A percentile compares a stretch with the other conserved stretches of the same genome.
Conservation (phyloP, 306 rosid genomes). For the Castanea mollissima region DNA sequence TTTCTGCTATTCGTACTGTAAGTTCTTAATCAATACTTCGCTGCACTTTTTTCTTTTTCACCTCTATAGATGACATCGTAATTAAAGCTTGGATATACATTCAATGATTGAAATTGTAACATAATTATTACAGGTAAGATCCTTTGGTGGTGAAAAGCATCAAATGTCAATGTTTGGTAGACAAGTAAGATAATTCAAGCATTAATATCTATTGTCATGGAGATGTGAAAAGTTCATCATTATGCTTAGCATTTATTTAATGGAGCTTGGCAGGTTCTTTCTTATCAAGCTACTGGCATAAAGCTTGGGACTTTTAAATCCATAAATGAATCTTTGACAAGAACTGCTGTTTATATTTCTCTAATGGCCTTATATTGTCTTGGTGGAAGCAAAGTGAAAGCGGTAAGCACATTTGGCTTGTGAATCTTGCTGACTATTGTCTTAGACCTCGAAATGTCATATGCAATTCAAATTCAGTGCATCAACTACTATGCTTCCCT, state of each 20-base stretch:
- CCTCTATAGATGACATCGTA: neutral
- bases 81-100: constrained; percentile 13
- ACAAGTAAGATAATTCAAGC: constrained; percentile 50
- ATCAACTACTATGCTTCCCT: neutral
- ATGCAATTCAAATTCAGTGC: neutral
- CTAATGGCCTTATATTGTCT: constrained; percentile 70
- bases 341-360: constrained; percentile 87
- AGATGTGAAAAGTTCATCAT: constrained; percentile 15
- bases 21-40: constrained; percentile 31
- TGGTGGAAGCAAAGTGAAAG: constrained; percentile 98
- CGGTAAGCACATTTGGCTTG: constrained; percentile 54
- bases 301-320: constrained; percentile 87
- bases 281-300: constrained; percentile 84
- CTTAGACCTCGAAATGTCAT: neutral
- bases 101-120: constrained; percentile 25
- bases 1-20: constrained; percentile 96
- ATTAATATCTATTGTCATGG: constrained; percentile 8
- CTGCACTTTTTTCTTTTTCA: neutral
- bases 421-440: neutral
- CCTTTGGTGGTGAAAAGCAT: constrained; percentile 91
- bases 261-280: constrained; percentile 64
- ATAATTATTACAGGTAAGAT: constrained; percentile 66
- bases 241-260: constrained; percentile 21
- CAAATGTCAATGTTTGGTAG: constrained; percentile 83
- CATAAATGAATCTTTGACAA: constrained; percentile 81